Base-by-base conservation (phyloP, 2,329 filamentous ascomycete species). In the Colletotrichum godetiae region DNA sequence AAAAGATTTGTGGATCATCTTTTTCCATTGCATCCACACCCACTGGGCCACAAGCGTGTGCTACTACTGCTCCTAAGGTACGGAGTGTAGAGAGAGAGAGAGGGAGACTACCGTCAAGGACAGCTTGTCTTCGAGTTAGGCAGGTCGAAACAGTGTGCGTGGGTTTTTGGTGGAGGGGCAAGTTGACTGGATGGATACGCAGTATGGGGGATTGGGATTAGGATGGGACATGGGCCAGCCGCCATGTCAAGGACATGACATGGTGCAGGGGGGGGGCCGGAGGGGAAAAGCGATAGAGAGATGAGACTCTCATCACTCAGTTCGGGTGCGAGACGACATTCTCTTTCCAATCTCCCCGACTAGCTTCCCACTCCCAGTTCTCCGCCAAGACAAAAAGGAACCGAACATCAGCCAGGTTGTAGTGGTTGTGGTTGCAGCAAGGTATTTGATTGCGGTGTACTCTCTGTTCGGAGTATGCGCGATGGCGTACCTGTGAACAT, bases 71-170 rank as follows among this genome's bases (percentile, higher is more conserved):
- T 42, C 37, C 15, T 42, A 42, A 15, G 15, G 37, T 42, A 29
- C 27, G 27, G 37, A 42, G 37, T 42, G 35, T 15, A n/a, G n/a
- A n/a, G n/a, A 29, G 27, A 29, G 27, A 29, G 27, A 29, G 27
- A 29, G 37, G 8, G 37, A 42, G 37, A 42, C 15, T 42, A 49
- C 42, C 42, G 19, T 49, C 60, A 63, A 67, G 66, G 59, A 70
- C 55, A 70, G 42, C 55, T 67, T 67, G 62, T 59, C 46, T 67
- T 66, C 56, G 46, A 67, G 35, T 24, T 49, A 37, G 70, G 70
- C 55, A 73, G 67, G 59, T 73, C 70, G 55, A 65, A 73, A 70
- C 67, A 73, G 55, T 52, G 59, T 59, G 59, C 65, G 49, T 63
- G 68, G 64, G 42, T 49, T 37, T 27, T 46, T 42, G 37, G 37